These are phyloP conservation scores for Ophiosphaerella korrae DNA, from an alignment of 2,329 filamentous ascomycete genomes.

Conservation along the genomic window DNA sequence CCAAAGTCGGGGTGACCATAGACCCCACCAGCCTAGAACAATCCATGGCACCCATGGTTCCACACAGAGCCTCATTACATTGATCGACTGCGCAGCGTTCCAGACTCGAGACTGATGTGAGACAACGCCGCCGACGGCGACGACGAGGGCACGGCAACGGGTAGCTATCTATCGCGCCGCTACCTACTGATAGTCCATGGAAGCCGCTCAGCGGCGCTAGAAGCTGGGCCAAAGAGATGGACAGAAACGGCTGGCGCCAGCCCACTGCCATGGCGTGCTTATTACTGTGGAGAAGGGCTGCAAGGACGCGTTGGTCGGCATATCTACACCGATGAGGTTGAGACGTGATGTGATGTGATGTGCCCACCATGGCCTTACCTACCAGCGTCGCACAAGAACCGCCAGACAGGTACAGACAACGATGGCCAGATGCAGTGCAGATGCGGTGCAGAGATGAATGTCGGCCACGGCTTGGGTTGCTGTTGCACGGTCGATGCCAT, in stretches of 20 bases:
- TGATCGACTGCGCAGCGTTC: too few species aligned
- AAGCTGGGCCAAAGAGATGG: background rate
- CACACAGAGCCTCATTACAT: background rate
- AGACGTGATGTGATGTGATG: background rate
- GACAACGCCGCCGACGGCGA: background rate
- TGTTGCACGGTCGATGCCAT: too few species aligned
- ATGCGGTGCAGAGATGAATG: too few species aligned
- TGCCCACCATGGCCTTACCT: too few species aligned
- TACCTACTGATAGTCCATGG: background rate
- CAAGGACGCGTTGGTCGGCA: slow-evolving; percentile 1
- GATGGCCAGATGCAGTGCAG: too few species aligned
- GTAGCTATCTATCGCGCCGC: background rate
- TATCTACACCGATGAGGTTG: background rate
- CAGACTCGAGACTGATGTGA: background rate
- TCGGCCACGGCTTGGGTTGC: too few species aligned
- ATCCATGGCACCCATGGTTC: too few species aligned
- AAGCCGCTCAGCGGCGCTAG: slow-evolving; percentile 2
- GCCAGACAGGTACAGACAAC: too few species aligned
- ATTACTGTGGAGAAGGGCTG: slow-evolving; percentile 1
- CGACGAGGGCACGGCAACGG: background rate
- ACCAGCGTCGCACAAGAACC: too few species aligned
- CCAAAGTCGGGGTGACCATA: too few species aligned
- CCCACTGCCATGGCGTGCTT: slow-evolving; percentile 1
- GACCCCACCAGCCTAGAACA: background rate
- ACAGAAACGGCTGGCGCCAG: background rate